Percentiles rank a stretch among this genome's conserved stretches.
These are phyloP conservation scores for Lippia alba DNA, from an alignment of 305 asterid species.

Conservation along the genomic window DNA sequence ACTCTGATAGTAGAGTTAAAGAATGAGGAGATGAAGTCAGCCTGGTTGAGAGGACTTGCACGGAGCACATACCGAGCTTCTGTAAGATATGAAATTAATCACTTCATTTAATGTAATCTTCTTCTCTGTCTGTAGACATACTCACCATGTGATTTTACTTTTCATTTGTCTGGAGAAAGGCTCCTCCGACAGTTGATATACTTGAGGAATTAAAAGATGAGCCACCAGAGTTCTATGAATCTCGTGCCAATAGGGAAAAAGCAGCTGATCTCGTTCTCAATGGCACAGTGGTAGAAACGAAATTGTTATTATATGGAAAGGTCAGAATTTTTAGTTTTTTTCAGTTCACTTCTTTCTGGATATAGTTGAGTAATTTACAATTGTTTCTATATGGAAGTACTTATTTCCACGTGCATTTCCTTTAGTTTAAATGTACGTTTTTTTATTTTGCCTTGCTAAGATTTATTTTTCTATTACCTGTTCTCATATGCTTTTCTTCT, in stretches of 20 bases:
- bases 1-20: constrained; percentile 82
- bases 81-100: constrained; percentile 63
- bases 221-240: constrained; percentile 52
- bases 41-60: constrained; percentile 88
- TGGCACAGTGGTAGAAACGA: constrained; percentile 82
- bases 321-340: constrained; percentile 46
- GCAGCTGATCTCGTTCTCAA: constrained; percentile 90
- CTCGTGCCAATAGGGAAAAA: constrained; percentile 46
- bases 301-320: constrained; percentile 86
- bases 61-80: constrained; percentile 96
- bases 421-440: constrained; percentile 22
- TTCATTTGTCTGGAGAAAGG: constrained; percentile 54
- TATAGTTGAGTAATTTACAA: constrained; percentile 23
- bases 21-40: constrained; percentile 73
- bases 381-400: constrained; percentile 24
- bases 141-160: constrained; percentile 29
- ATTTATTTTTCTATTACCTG: constrained; percentile 15
- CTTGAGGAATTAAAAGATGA: constrained; percentile 72
- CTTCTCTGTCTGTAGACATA: constrained; percentile 28
- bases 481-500: constrained; percentile 24
- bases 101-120: constrained; percentile 28
- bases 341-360: constrained; percentile 22
- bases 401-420: constrained; percentile 25
- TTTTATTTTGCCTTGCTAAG: constrained; percentile 17
- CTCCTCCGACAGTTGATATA: constrained; percentile 81